These are phyloP conservation scores for Fagopyrum esculentum DNA, from an alignment of 148 eudicot genomes.

Conservation along the genomic window DNA sequence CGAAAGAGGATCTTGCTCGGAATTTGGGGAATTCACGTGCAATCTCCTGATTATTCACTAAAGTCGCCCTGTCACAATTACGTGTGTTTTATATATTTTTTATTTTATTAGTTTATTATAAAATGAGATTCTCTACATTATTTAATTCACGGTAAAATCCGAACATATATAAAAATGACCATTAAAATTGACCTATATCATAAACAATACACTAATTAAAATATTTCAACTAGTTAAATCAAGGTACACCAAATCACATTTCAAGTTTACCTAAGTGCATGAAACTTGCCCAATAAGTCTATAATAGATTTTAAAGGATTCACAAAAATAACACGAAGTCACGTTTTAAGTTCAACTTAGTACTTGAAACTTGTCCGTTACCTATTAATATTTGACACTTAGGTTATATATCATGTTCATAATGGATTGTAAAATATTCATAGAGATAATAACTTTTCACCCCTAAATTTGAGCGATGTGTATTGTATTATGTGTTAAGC, in stretches of 20 bases:
- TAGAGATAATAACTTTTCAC: no score
- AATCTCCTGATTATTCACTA: not conserved
- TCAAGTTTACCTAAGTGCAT: not conserved
- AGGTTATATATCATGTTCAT: no score
- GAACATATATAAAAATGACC: no score
- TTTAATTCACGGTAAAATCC: not conserved
- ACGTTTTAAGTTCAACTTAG: no score
- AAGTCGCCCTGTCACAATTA: not conserved
- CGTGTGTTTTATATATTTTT: not conserved
- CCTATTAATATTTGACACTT: no score
- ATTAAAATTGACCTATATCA: no score
- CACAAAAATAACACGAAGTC: no score
- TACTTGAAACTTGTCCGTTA: no score
- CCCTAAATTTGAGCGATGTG: no score
- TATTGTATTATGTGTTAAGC: no score
- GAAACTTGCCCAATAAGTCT: not conserved
- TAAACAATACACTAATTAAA: not conserved
- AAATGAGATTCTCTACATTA: not conserved
- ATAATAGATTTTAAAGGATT: not conserved
- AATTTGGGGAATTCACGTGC: conserved; percentile 5
- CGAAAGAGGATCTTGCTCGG: conserved; percentile 6
- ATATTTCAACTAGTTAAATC: not conserved
- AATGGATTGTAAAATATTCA: no score
- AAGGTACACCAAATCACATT: not conserved
- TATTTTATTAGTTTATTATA: not conserved